Evolutionary conservation across 768 basidiomycete species (phyloP).

Genomic region (Auriscalpium vulgare): DNA sequence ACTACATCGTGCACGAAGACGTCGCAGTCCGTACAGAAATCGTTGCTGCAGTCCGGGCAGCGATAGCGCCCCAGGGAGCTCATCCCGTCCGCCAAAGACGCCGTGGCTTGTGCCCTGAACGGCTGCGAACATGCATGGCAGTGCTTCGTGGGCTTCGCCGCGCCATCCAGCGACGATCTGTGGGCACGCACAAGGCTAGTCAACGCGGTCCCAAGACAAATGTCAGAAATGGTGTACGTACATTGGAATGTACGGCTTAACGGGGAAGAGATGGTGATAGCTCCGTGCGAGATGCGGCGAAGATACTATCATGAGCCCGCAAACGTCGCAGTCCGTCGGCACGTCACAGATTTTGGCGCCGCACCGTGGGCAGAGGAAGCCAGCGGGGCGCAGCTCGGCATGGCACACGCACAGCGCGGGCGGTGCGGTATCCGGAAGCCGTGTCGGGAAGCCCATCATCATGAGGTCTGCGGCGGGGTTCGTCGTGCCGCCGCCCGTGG

Average conservation of each 20-base stretch:
- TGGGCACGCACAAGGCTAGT: neutral
- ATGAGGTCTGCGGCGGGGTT: conserved; percentile 84
- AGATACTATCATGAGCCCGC: conserved; percentile 95
- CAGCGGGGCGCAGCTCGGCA: conserved; percentile 83
- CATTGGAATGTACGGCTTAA: conserved; percentile 78
- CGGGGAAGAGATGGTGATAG: conserved; percentile 93
- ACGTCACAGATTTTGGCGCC: conserved; percentile 93
- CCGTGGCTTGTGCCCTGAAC: conserved; percentile 42
- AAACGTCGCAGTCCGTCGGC: conserved; percentile 96
- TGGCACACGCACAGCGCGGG: conserved; percentile 91
- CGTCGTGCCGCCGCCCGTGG: conserved; percentile 34
- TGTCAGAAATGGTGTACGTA: conserved; percentile 34
- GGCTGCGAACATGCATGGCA: conserved; percentile 79
- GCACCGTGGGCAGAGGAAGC: conserved; percentile 93
- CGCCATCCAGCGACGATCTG: conserved; percentile 34
- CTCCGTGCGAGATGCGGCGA: conserved; percentile 95
- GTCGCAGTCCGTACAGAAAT: conserved; percentile 96
- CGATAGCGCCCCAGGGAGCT: conserved; percentile 83
- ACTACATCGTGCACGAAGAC: conserved; percentile 93
- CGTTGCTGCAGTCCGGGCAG: conserved; percentile 76
- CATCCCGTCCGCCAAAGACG: conserved; percentile 51
- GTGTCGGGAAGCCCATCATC: conserved; percentile 99
- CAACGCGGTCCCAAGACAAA: neutral
- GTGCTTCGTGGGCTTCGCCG: conserved; percentile 24
- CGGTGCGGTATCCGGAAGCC: conserved; percentile 75